phyloP scores from a whole-genome alignment of 106 monocot species.

The Posidonia australis region DNA sequence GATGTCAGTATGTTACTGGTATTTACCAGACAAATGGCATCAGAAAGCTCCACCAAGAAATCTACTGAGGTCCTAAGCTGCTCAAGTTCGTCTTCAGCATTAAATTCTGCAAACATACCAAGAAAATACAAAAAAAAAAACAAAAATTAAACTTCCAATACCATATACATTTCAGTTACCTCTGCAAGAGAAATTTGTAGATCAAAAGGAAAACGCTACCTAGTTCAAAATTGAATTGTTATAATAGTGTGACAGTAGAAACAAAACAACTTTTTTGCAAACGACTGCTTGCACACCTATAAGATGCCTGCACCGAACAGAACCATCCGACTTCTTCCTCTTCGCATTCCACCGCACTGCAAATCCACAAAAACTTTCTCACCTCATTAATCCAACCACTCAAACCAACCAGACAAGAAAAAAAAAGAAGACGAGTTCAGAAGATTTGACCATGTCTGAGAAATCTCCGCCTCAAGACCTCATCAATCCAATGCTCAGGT shows the following conservation, averaged over 20 bases:
- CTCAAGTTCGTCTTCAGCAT: slow-evolving; percentile 14
- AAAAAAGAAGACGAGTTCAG: neutral
- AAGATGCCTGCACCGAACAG: slow-evolving; percentile 26
- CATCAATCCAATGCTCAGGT: slow-evolving; percentile 53
- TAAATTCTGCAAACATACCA: slow-evolving; percentile 5
- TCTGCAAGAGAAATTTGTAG: too few relatives aligned
- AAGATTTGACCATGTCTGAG: slow-evolving; percentile 43
- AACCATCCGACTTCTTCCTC: slow-evolving; percentile 40
- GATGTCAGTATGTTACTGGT: neutral
- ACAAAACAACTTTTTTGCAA: too few relatives aligned
- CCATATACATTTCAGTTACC: neutral
- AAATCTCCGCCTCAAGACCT: slow-evolving; percentile 81
- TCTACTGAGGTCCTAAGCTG: slow-evolving; percentile 21
- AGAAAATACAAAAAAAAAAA: neutral
- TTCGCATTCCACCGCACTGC: slow-evolving; percentile 80
- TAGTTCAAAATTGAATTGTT: too few relatives aligned
- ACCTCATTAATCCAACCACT: neutral
- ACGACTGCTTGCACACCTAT: slow-evolving; percentile 21
- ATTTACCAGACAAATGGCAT: slow-evolving; percentile 1
- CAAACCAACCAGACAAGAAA: neutral
- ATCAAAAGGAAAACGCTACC: too few relatives aligned
- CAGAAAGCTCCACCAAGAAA: slow-evolving; percentile 22
- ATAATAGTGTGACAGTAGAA: too few relatives aligned
- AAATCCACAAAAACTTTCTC: neutral
- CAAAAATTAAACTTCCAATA: neutral